Conservation (phyloP, 306 rosid genomes). For the Trifolium fragiferum region DNA sequence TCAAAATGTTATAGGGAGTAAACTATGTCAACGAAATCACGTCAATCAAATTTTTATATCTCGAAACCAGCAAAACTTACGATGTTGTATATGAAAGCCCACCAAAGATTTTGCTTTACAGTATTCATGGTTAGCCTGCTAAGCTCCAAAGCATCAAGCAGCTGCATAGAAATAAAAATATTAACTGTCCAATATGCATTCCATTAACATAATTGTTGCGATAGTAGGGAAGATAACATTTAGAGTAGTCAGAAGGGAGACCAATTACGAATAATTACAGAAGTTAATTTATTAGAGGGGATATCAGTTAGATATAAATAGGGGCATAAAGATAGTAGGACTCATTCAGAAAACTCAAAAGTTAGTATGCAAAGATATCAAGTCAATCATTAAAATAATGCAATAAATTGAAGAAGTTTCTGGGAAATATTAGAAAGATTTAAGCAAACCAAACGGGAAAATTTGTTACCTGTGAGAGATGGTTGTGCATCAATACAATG, state of each 20-base stretch:
- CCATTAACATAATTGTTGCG: background rate
- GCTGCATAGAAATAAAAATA: conserved; percentile 57
- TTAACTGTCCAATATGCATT: conserved; percentile 33
- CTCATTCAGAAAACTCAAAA: background rate
- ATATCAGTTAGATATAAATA: conserved; percentile 9
- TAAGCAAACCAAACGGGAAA: conserved; percentile 18
- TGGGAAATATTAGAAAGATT: conserved; percentile 5
- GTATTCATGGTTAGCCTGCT: conserved; percentile 93
- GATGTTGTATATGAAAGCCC: conserved; percentile 93
- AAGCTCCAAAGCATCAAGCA: conserved; percentile 96
- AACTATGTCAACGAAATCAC: conserved; percentile 8
- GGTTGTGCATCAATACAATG: conserved; percentile 86
- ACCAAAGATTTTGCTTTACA: conserved; percentile 94
- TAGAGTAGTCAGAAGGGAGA: conserved; percentile 7
- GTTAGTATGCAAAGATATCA: conserved; percentile 5
- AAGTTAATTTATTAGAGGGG: background rate
- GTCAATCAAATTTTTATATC: conserved; percentile 31
- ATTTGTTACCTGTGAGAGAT: conserved; percentile 76
- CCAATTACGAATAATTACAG: conserved; percentile 1
- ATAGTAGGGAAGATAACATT: background rate
- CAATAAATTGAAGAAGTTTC: conserved; percentile 14
- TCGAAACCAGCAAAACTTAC: conserved; percentile 61
- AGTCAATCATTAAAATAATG: conserved; percentile 10
- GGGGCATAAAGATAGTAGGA: background rate
- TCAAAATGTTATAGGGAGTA: conserved; percentile 9